These are phyloP conservation scores for Xylaria cubensis DNA, from an alignment of 495 filamentous ascomycete genomes.

Conservation along the genomic window DNA sequence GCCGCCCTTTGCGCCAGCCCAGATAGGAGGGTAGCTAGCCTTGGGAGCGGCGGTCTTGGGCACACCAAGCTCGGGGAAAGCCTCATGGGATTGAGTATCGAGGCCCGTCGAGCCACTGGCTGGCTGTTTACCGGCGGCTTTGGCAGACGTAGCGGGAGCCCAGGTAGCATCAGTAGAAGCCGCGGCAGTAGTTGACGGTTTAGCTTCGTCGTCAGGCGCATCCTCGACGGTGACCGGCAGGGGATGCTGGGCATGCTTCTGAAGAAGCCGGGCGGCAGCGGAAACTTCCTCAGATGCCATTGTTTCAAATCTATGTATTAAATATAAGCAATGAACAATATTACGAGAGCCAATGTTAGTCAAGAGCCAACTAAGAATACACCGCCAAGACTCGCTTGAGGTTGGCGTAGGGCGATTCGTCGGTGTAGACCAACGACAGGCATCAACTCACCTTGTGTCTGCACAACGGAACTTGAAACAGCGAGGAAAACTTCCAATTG, in stretches of 20 bases:
- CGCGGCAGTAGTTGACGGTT: constrained; percentile 36
- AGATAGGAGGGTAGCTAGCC: constrained; percentile 66
- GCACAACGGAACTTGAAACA: constrained; percentile 1
- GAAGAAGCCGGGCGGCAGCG: constrained; percentile 76
- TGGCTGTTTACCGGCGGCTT: constrained; percentile 69
- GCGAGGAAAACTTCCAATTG: constrained; percentile 21
- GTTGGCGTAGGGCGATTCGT: constrained; percentile 1
- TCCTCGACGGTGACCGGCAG: constrained; percentile 82
- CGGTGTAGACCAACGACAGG: constrained; percentile 1
- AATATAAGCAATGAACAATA: constrained; percentile 18
- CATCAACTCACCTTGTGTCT: constrained; percentile 13
- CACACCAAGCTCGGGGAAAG: constrained; percentile 86
- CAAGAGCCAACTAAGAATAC: neutral
- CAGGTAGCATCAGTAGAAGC: constrained; percentile 47
- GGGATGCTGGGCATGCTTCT: constrained; percentile 73
- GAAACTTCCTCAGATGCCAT: constrained; percentile 54
- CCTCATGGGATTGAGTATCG: constrained; percentile 85
- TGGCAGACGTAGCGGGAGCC: constrained; percentile 56
- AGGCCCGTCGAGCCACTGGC: constrained; percentile 58
- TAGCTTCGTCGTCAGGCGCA: constrained; percentile 78
- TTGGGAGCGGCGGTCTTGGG: constrained; percentile 65
- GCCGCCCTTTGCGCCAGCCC: constrained; percentile 48
- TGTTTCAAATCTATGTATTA: constrained; percentile 25
- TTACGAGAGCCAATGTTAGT: neutral
- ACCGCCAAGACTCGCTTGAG: constrained; percentile 1